Evolutionary conservation across 2,329 filamentous ascomycete genomes (phyloP).

Genomic region (Tolypocladium paradoxum): DNA sequence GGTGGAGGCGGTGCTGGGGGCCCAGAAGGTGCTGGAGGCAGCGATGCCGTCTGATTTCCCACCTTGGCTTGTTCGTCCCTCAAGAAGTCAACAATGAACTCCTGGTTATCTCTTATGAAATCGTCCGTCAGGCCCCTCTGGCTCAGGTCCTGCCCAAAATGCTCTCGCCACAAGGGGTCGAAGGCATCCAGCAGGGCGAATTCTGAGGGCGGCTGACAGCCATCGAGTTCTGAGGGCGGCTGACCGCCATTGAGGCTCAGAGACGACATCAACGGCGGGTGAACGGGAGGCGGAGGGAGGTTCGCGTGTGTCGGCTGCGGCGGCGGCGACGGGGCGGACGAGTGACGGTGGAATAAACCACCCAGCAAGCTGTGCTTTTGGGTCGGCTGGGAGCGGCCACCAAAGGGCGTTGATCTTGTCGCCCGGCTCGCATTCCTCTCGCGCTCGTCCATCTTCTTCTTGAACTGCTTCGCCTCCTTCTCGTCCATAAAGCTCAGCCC

Average conservation of each 20-base stretch:
- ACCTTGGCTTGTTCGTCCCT: constrained; percentile 41
- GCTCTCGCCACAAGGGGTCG: constrained; percentile 53
- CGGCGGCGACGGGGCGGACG: constrained; percentile 45
- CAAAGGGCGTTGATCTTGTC: constrained; percentile 70
- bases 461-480: constrained; percentile 93
- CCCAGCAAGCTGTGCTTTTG: constrained; percentile 42
- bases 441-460: constrained; percentile 93
- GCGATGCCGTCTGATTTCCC: constrained; percentile 10
- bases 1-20: constrained; percentile 16
- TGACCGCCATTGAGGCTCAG: constrained; percentile 35
- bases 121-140: constrained; percentile 54
- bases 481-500: constrained; percentile 90
- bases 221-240: constrained; percentile 39
- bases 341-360: constrained; percentile 52
- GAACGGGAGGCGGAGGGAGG: constrained; percentile 22
- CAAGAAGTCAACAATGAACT: constrained; percentile 57
- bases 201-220: constrained; percentile 36
- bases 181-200: constrained; percentile 53
- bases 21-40: constrained; percentile 5
- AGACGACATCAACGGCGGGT: constrained; percentile 28
- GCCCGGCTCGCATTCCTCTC: constrained; percentile 93
- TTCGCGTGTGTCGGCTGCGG: constrained; percentile 43
- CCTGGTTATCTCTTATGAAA: constrained; percentile 57
- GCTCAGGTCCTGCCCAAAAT: constrained; percentile 53
- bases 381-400: constrained; percentile 31